A percentile compares a stretch with the other conserved stretches of the same genome.
These are phyloP conservation scores for Protomyces macrosporus DNA, from an alignment of 1,139 yeast genomes.

Conservation along the genomic window DNA sequence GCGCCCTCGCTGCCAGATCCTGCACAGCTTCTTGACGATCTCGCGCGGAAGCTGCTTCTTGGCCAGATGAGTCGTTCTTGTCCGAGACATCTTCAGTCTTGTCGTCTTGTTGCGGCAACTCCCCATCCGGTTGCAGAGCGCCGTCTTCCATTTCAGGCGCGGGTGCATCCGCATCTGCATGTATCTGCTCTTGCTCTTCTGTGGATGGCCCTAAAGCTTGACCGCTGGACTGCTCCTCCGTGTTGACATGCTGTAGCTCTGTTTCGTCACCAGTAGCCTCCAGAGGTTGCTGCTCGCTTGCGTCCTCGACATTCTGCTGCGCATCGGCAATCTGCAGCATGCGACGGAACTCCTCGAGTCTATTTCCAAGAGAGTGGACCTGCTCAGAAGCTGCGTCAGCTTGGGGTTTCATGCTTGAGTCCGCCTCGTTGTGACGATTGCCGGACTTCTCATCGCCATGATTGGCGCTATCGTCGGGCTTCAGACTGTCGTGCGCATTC, in stretches of 20 bases:
- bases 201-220: slow-evolving; percentile 92
- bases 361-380: slow-evolving; percentile 25
- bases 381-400: not conserved
- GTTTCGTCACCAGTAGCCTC: too few species aligned
- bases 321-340: slow-evolving; percentile 18
- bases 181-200: slow-evolving; percentile 67
- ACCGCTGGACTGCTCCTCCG: slow-evolving; percentile 69
- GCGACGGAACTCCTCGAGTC: slow-evolving; percentile 19
- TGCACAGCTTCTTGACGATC: too few species aligned
- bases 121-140: not conserved
- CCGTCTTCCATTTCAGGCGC: slow-evolving; percentile 32
- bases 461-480: not conserved
- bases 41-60: too few species aligned
- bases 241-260: slow-evolving; percentile 62
- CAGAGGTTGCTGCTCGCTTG: too few species aligned
- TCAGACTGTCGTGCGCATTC: not conserved
- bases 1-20: too few species aligned
- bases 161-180: slow-evolving; percentile 58
- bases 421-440: too few species aligned
- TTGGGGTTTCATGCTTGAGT: not conserved
- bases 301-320: too few species aligned
- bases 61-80: not conserved
- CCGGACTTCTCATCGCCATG: not conserved
- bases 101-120: not conserved
- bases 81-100: not conserved